These are phyloP conservation scores for Monilinia vaccinii-corymbosi DNA, from an alignment of 2,329 filamentous ascomycete genomes.

Conservation along the genomic window DNA sequence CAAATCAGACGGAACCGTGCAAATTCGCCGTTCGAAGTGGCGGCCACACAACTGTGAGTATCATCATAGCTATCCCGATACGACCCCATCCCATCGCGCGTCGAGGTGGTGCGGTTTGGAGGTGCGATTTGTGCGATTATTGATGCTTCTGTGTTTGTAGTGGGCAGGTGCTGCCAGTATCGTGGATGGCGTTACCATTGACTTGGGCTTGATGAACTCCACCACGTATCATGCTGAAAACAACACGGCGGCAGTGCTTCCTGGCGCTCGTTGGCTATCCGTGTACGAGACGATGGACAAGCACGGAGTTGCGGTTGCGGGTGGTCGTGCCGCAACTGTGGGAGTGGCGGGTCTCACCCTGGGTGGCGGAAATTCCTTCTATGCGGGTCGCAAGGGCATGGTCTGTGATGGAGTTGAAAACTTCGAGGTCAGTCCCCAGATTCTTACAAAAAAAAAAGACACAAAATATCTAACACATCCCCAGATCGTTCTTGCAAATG, in stretches of 20 bases:
- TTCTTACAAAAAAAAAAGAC: neutral
- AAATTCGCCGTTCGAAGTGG: constrained; percentile 22
- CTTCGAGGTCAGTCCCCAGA: constrained; percentile 4
- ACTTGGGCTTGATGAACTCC: constrained; percentile 31
- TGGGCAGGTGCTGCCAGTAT: constrained; percentile 41
- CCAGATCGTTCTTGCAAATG: constrained; percentile 35
- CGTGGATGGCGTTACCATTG: constrained; percentile 40
- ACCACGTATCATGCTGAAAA: constrained; percentile 26
- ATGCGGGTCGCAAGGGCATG: constrained; percentile 15
- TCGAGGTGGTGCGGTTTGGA: neutral
- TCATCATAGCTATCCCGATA: neutral
- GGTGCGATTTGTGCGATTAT: neutral
- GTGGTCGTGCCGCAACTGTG: constrained; percentile 13
- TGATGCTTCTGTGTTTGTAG: neutral
- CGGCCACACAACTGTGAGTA: constrained; percentile 14
- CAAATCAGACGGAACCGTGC: constrained; percentile 10
- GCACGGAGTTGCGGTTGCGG: constrained; percentile 8
- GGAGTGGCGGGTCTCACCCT: constrained; percentile 17
- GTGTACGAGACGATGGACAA: neutral
- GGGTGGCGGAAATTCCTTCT: constrained; percentile 21
- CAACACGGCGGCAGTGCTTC: constrained; percentile 28
- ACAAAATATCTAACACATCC: neutral
- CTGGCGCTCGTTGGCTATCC: constrained; percentile 31
- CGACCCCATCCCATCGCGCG: neutral
- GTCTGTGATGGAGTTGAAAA: constrained; percentile 14